A percentile compares a stretch with the other conserved stretches of the same genome.
Conservation (phyloP, 2,329 filamentous ascomycete genomes). For the Pezicula radicicola region DNA sequence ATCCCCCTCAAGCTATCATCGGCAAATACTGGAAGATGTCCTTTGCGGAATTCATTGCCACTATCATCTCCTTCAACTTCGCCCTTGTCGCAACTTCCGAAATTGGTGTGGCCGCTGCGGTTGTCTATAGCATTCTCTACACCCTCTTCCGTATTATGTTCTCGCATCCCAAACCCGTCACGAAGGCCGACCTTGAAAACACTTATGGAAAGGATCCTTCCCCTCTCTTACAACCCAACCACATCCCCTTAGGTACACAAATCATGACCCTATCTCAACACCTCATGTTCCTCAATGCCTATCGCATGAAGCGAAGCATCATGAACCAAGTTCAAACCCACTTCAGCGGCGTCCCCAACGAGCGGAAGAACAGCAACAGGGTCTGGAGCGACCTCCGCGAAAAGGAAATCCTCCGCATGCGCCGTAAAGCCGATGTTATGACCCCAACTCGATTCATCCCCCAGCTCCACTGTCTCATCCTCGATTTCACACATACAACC, state of each 20-base stretch:
- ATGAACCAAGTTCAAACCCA: slow-evolving; percentile 11
- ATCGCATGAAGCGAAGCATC: slow-evolving; percentile 11
- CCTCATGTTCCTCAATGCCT: slow-evolving; percentile 15
- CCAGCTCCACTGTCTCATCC: slow-evolving; percentile 4
- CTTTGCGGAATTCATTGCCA: slow-evolving; percentile 60
- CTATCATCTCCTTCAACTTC: slow-evolving; percentile 63
- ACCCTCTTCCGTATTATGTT: slow-evolving; percentile 16
- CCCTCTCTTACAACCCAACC: slow-evolving; percentile 6
- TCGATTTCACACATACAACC: slow-evolving; percentile 5
- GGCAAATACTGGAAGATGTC: slow-evolving; percentile 64
- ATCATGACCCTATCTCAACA: slow-evolving; percentile 12
- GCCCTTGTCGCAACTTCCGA: slow-evolving; percentile 60
- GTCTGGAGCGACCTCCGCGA: slow-evolving; percentile 11
- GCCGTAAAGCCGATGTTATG: slow-evolving; percentile 6
- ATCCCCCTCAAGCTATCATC: slow-evolving; percentile 14
- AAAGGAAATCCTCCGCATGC: slow-evolving; percentile 10
- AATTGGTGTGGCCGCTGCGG: slow-evolving; percentile 36
- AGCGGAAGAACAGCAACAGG: not conserved
- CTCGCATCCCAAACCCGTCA: slow-evolving; percentile 6
- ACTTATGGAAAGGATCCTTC: slow-evolving; percentile 6
- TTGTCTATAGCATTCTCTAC: slow-evolving; percentile 13
- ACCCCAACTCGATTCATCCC: slow-evolving; percentile 3
- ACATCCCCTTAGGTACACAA: slow-evolving; percentile 13
- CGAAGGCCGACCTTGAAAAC: slow-evolving; percentile 11
- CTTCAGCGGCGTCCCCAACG: slow-evolving; percentile 6